These are phyloP conservation scores for Gaeumannomyces sp. DNA, from an alignment of 2,329 filamentous ascomycete genomes.

Conservation along the genomic window DNA sequence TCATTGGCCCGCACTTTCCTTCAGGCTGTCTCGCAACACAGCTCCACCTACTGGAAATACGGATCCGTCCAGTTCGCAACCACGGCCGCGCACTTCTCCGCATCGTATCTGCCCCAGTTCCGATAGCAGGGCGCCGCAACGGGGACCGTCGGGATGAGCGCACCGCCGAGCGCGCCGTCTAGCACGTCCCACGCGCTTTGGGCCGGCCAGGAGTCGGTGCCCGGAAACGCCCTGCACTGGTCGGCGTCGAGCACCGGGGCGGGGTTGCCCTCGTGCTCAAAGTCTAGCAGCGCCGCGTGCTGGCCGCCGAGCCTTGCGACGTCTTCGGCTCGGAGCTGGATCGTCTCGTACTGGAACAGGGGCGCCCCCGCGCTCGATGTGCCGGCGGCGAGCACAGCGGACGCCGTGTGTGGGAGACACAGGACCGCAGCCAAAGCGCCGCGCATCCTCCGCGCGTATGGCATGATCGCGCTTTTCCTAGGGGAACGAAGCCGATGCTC, in stretches of 20 bases:
- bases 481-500: neutral
- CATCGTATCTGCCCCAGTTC: constrained; percentile 34
- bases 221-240: constrained; percentile 30
- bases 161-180: constrained; percentile 39
- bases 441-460: neutral
- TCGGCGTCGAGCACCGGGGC: constrained; percentile 3
- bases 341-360: constrained; percentile 18
- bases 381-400: neutral
- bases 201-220: constrained; percentile 48
- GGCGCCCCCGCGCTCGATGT: constrained; percentile 9
- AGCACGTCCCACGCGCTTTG: constrained; percentile 39
- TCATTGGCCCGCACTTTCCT: neutral
- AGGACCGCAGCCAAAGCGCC: neutral
- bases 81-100: constrained; percentile 32
- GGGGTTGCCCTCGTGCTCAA: constrained; percentile 13
- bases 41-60: constrained; percentile 27
- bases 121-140: constrained; percentile 47
- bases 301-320: constrained; percentile 15
- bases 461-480: neutral
- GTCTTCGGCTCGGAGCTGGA: constrained; percentile 16
- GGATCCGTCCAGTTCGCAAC: constrained; percentile 28
- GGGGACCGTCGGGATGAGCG: constrained; percentile 45
- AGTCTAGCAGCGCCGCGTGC: neutral
- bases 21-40: no score
- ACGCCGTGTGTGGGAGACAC: neutral